Conservation (phyloP, 805 yeast genomes). For the Cyberlindnera euphorbiae region DNA sequence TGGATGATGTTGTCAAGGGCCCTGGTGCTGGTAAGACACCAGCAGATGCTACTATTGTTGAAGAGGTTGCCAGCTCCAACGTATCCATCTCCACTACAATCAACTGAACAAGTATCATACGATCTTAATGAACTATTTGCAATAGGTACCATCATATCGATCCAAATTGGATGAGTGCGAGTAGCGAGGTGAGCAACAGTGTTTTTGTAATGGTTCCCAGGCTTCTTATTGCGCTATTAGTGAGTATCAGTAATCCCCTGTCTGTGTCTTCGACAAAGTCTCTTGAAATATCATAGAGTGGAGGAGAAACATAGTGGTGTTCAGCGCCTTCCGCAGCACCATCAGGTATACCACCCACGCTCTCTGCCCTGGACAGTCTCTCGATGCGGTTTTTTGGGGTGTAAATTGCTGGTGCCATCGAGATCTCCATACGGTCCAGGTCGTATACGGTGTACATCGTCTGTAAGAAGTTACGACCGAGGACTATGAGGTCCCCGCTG, state of each 20-base stretch:
- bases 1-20: slow-evolving; percentile 16
- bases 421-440: slow-evolving; percentile 20
- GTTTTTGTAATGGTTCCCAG: too few species aligned
- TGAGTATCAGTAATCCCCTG: too few species aligned
- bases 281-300: slow-evolving; percentile 9
- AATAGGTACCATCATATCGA: too few species aligned
- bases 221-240: too few species aligned
- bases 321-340: slow-evolving; percentile 4
- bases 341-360: slow-evolving; percentile 9
- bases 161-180: too few species aligned
- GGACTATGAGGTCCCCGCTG: slow-evolving; percentile 9
- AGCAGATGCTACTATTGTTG: slow-evolving; percentile 14
- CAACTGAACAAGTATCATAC: neutral
- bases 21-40: slow-evolving; percentile 7
- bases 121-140: too few species aligned
- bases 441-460: slow-evolving; percentile 23
- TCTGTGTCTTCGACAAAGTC: slow-evolving; percentile 17
- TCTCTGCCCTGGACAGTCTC: slow-evolving; percentile 3
- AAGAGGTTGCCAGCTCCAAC: slow-evolving; percentile 4
- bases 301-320: slow-evolving; percentile 2
- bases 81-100: neutral
- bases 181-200: too few species aligned
- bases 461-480: slow-evolving; percentile 22
- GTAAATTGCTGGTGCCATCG: slow-evolving; percentile 21
- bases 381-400: slow-evolving; percentile 5